phyloP scores from a whole-genome alignment of 1,139 yeast genomes.

The Sugiyamaella pinicola region DNA sequence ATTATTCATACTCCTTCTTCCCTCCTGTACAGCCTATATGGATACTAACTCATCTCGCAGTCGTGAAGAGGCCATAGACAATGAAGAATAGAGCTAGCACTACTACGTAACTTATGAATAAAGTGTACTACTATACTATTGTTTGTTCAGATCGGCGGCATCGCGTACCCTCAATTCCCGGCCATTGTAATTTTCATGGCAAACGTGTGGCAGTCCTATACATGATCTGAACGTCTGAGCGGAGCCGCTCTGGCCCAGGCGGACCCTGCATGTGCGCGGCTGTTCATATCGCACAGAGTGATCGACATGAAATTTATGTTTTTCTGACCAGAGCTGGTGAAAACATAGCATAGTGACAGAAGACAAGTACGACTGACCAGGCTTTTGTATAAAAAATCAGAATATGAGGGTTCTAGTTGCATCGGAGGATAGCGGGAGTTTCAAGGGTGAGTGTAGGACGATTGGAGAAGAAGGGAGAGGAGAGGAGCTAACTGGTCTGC shows the following conservation, averaged over 20 bases:
- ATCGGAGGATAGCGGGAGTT: conserved; percentile 44
- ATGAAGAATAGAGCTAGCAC: conserved; percentile 10
- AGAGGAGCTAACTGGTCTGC: not conserved
- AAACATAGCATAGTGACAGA: not conserved
- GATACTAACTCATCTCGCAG: conserved; percentile 1
- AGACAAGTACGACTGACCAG: not conserved
- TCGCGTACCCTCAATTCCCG: too few species aligned
- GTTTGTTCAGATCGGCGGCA: too few species aligned
- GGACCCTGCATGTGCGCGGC: conserved; percentile 14
- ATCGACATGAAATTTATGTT: conserved; percentile 15
- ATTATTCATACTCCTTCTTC: too few species aligned
- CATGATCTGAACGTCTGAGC: too few species aligned
- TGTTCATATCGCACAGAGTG: not conserved
- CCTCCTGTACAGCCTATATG: not conserved
- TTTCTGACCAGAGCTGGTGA: not conserved
- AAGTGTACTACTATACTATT: too few species aligned
- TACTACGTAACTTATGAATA: too few species aligned
- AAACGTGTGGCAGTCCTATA: too few species aligned
- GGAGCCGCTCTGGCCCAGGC: too few species aligned
- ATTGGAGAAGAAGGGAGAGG: not conserved
- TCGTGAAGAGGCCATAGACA: conserved; percentile 18
- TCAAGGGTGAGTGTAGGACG: conserved; percentile 35
- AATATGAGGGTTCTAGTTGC: conserved; percentile 44
- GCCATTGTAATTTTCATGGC: too few species aligned
- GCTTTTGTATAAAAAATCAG: not conserved